Evolutionary conservation across 495 filamentous ascomycete genomes (phyloP), one percentile per base, ranked within the genome.

Genomic region (Hyaloscypha finlandica): DNA sequence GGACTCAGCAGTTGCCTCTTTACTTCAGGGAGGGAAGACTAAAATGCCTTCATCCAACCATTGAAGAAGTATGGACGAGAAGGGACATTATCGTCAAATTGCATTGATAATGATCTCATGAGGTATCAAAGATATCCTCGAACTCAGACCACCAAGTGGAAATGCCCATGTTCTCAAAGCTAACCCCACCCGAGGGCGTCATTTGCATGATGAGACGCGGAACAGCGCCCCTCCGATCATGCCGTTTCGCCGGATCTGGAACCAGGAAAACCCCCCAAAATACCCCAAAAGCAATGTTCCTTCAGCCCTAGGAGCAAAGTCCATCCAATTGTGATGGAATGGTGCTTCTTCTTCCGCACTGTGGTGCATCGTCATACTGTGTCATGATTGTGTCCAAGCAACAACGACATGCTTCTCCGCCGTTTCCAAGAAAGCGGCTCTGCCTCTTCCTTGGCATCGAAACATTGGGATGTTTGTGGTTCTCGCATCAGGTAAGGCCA

Each of bases 171-270:
- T 56, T 16, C 42, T 48, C 42, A 48, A 37, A 48, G 42, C 42
- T 19, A 48, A 48, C 11, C 42, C 11, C 42, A 48, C 8, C 6
- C 16, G 42, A 19, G 3, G 42, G 4, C 3, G 12, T 48, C 16
- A 48, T 48, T 19, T 1, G 42, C 42, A 48, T 48, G 42, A 48
- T 64, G 61, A 66, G 57, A 66, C 64, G 32, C 64, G 64, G 64
- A 66, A 52, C 64, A 35, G 14, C 2, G 3, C 2, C 19, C 12
- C 55, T 59, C 64, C 64, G 64, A 22, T 48, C 52, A 57, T 65
- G 53, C 53, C 45, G 63, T 65, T 59, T 65, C 63, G 63, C 42
- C 22, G 19, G 4, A 20, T 52, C 42, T 32, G 29, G 32, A 37
- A 12, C 25, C n/a, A 11, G 8, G 59, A 48, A 16, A 30, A 55